Evolutionary conservation across 2,329 filamentous ascomycete genomes (phyloP).

Genomic region (Sphaerulina vaccinii): DNA sequence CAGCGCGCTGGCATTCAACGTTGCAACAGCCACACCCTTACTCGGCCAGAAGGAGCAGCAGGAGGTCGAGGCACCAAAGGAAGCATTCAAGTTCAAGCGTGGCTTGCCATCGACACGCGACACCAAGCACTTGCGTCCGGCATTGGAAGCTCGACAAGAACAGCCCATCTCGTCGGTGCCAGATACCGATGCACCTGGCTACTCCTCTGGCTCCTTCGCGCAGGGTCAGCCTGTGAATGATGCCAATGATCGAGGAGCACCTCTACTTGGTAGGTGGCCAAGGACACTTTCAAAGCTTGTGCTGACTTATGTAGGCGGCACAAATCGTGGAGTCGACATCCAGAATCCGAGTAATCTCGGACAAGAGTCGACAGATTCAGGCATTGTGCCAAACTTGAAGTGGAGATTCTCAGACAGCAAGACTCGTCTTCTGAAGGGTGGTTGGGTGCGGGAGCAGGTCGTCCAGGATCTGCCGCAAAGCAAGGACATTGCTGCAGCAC

Average conservation of each 20-base stretch:
- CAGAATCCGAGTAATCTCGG: slow-evolving; percentile 65
- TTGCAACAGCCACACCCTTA: neutral
- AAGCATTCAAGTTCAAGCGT: slow-evolving; percentile 11
- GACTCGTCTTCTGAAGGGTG: slow-evolving; percentile 60
- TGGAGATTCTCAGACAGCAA: slow-evolving; percentile 66
- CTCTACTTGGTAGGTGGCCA: slow-evolving; percentile 53
- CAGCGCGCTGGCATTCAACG: neutral
- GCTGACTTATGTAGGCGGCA: slow-evolving; percentile 54
- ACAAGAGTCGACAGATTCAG: slow-evolving; percentile 60
- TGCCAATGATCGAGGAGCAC: slow-evolving; percentile 58
- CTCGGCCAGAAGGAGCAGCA: neutral
- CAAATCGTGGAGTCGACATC: slow-evolving; percentile 60
- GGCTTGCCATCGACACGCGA: slow-evolving; percentile 7
- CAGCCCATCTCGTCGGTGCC: slow-evolving; percentile 2
- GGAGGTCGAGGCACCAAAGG: neutral
- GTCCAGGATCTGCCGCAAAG: slow-evolving; percentile 65
- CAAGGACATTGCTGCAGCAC: slow-evolving; percentile 65
- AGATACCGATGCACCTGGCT: slow-evolving; percentile 26
- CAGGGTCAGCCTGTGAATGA: slow-evolving; percentile 58
- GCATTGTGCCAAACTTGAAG: slow-evolving; percentile 65
- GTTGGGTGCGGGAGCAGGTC: slow-evolving; percentile 66
- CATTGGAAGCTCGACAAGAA: slow-evolving; percentile 17
- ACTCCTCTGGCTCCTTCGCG: slow-evolving; percentile 39
- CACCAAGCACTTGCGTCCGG: slow-evolving; percentile 24
- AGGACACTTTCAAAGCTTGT: neutral